Base-by-base conservation (phyloP, 495 filamentous ascomycete species). In the Jackrogersella multiformis region DNA sequence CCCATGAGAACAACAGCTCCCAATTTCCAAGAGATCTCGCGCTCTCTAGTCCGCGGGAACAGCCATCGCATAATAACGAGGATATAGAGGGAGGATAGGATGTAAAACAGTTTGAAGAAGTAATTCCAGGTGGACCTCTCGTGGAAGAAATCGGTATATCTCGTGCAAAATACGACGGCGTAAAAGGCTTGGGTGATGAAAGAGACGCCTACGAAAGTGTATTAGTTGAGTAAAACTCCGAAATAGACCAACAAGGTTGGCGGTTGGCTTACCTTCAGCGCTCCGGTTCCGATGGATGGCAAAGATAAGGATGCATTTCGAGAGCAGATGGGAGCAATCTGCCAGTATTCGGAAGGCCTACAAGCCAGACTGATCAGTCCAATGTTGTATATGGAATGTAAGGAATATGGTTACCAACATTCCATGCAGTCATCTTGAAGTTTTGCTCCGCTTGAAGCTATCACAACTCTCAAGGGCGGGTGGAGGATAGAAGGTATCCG, bases 151-250 rank as follows among this genome's bases (percentile, higher is more conserved):
- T 97, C 92, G 24, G 93, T 85, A 78, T 99, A 98, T 46, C 96
- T 87, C 10, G 91, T 87, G 56, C 90, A 74, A 79, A 97, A 99
- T 35, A 99, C 94, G 56, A 88, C 65, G 26, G 87, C 85, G 79
- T 99, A 99, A 68, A 99, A 87, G 41, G 87, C 81, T 77, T 99
- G 95, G 0, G 94, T 97, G 61, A 99, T 90, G 66, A 97, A 87
- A n/a, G 94, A 97, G 53, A 98, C 88, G 65, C 94, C 91, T 93
- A 67, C 34, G 35, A n/a, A 7, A 5, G 6, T 10, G 34, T 41
- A 62, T 79, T 71, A 75, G 72, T 53, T 45, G 56, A 21, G 24
- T 42, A 26, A 21, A 58, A 28, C 35, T n/a, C 34, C 18, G 8
- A 4, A 15, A 20, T 38, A 28, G 12, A 10, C 6, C 4, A 13